Conservation (phyloP, 768 basidiomycete genomes). For the Suillus weaverae region DNA sequence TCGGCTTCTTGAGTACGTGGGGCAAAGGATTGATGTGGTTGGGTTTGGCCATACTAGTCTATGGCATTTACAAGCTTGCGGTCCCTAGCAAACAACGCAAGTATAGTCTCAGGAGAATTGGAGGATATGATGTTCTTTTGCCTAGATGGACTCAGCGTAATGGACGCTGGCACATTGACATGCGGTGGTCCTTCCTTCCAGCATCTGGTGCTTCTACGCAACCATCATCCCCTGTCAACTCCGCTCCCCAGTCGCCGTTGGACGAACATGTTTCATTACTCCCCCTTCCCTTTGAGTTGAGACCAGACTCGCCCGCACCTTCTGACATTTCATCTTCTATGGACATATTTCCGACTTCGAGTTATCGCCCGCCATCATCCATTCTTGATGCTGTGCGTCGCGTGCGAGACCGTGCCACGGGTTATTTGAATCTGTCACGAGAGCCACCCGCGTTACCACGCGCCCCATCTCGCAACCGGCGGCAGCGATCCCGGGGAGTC, state of each 20-base stretch:
- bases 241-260: constrained; percentile 47
- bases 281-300: constrained; percentile 62
- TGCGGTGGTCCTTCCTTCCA: constrained; percentile 54
- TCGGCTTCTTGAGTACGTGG: constrained; percentile 87
- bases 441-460: constrained; percentile 39
- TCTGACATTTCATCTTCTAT: constrained; percentile 46
- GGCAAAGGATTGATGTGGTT: constrained; percentile 89
- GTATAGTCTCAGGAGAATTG: constrained; percentile 57
- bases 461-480: constrained; percentile 48
- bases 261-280: constrained; percentile 55
- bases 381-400: constrained; percentile 55
- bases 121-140: constrained; percentile 76
- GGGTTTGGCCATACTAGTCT: constrained; percentile 68
- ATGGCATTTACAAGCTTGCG: constrained; percentile 60
- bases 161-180: constrained; percentile 73
- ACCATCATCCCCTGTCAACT: constrained; percentile 47
- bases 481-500: constrained; percentile 57
- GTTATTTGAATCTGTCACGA: constrained; percentile 45
- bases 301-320: constrained; percentile 55
- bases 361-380: constrained; percentile 39
- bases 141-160: constrained; percentile 72
- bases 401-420: constrained; percentile 53
- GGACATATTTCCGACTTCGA: constrained; percentile 43
- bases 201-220: constrained; percentile 40
- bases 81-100: constrained; percentile 62